Percentiles rank a stretch among this genome's conserved stretches.
These are phyloP conservation scores for Zygnema circumcarinatum DNA, from an alignment of 139 green algal species.

Conservation along the genomic window DNA sequence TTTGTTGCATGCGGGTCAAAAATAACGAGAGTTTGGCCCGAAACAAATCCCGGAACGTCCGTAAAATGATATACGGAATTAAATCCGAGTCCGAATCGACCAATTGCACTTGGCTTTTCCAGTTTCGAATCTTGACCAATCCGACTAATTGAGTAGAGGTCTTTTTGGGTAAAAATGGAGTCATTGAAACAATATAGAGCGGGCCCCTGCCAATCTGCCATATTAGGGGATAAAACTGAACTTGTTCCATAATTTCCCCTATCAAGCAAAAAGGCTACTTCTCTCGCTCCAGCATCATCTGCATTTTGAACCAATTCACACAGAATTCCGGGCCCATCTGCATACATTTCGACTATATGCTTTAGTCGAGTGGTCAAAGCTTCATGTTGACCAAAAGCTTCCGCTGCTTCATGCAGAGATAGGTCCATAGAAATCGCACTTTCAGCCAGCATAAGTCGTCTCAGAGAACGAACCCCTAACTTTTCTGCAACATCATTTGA, in stretches of 20 bases:
- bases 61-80: constrained; percentile 81
- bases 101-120: constrained; percentile 68
- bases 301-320: constrained; percentile 85
- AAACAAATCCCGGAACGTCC: constrained; percentile 79
- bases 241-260: constrained; percentile 54
- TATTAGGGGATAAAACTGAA: constrained; percentile 66
- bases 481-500: constrained; percentile 60
- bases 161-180: constrained; percentile 70
- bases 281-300: constrained; percentile 76
- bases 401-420: constrained; percentile 52
- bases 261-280: constrained; percentile 73
- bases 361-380: constrained; percentile 79
- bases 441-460: constrained; percentile 70
- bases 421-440: constrained; percentile 67
- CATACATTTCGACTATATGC: constrained; percentile 84
- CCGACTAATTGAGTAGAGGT: constrained; percentile 73
- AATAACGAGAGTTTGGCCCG: constrained; percentile 75
- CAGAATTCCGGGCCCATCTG: constrained; percentile 77
- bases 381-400: constrained; percentile 86
- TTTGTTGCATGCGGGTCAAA: constrained; percentile 81
- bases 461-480: constrained; percentile 71
- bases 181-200: constrained; percentile 78
- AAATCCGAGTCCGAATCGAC: constrained; percentile 74
- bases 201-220: constrained; percentile 74
- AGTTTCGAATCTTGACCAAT: constrained; percentile 85